These are phyloP conservation scores for Euphrasia confusa DNA, from an alignment of 257 asterid species.

Conservation along the genomic window DNA sequence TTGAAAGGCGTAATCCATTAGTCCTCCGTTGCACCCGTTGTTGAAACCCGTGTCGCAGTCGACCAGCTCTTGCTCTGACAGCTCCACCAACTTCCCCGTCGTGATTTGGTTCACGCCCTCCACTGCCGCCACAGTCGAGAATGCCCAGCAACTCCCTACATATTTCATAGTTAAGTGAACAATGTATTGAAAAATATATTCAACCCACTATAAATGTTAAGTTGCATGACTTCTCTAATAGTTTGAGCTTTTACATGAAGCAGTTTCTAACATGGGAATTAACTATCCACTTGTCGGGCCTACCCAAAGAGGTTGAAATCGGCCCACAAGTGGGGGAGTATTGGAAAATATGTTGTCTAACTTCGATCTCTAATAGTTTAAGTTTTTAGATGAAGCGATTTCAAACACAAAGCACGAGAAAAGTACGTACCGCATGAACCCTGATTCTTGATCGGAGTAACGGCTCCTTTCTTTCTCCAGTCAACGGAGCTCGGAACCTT, in stretches of 20 bases:
- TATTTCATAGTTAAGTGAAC: background rate
- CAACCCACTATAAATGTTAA: no score
- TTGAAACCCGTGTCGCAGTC: background rate
- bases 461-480: slow-evolving; percentile 6
- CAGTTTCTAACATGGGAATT: no score
- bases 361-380: no score
- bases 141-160: background rate
- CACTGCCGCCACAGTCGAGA: background rate
- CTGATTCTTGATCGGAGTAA: background rate
- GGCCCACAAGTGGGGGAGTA: no score
- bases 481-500: background rate
- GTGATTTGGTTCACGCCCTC: background rate
- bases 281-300: no score
- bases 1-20: background rate
- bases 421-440: background rate
- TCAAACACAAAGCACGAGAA: background rate
- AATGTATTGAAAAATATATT: no score
- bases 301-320: no score
- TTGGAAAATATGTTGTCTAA: no score
- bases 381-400: no score
- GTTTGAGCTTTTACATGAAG: no score
- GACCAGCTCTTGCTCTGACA: background rate
- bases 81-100: background rate
- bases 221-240: no score
- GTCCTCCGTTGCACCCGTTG: background rate